A percentile compares a stretch with the other conserved stretches of the same genome.
Evolutionary conservation across 139 green algal genomes (phyloP).

Genomic region (Micractinium conductrix): DNA sequence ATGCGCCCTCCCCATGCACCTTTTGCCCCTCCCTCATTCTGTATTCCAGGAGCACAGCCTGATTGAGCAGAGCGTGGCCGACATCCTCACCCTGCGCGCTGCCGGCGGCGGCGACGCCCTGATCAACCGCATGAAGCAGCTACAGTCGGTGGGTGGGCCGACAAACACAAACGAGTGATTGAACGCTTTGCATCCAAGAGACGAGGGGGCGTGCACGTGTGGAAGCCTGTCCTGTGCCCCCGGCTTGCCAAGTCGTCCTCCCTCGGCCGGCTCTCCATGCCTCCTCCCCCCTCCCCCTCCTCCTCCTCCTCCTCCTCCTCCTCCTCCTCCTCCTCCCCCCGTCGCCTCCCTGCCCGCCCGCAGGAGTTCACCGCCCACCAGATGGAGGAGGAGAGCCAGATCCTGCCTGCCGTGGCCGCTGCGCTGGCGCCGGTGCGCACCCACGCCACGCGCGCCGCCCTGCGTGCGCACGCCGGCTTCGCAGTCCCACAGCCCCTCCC

Average conservation of each 20-base stretch:
- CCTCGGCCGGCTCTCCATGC: too few relatives aligned
- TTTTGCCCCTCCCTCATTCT: too few relatives aligned
- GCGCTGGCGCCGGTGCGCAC: background rate
- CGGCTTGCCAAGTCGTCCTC: too few relatives aligned
- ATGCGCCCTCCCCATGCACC: too few relatives aligned
- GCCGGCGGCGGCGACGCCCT: slow-evolving; percentile 5
- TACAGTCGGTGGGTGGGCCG: background rate
- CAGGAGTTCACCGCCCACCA: slow-evolving; percentile 24
- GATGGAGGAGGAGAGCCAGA: slow-evolving; percentile 1
- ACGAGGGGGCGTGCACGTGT: too few relatives aligned
- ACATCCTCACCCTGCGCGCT: slow-evolving; percentile 13
- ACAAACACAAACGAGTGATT: too few relatives aligned
- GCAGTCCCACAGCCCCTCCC: too few relatives aligned
- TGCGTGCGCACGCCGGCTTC: too few relatives aligned
- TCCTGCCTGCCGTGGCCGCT: slow-evolving; percentile 18
- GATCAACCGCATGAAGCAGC: slow-evolving; percentile 27
- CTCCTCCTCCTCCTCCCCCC: too few relatives aligned
- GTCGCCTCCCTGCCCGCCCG: background rate
- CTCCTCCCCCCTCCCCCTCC: too few relatives aligned
- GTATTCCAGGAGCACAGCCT: slow-evolving; percentile 9
- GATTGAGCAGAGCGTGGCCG: slow-evolving; percentile 1
- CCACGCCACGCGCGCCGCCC: too few relatives aligned
- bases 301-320: background rate
- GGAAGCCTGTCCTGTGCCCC: background rate
- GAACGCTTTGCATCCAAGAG: too few relatives aligned